Conservation (phyloP, 2,329 filamentous ascomycete species). For the Zasmidium angulare region DNA sequence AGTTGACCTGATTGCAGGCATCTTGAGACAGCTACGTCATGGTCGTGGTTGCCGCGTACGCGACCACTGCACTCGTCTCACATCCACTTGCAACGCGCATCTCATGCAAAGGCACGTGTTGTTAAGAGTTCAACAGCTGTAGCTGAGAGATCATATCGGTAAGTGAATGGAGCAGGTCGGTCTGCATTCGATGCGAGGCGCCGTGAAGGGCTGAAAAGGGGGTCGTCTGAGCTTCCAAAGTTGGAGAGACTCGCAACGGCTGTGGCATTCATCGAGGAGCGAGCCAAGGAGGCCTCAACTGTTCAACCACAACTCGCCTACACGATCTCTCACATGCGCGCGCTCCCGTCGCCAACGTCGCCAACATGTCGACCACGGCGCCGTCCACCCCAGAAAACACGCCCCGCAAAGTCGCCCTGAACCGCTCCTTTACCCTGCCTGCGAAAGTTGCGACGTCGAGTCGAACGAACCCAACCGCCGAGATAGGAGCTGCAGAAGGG, state of each 20-base stretch:
- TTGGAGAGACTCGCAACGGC: background rate
- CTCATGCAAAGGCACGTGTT: background rate
- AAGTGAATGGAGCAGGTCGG: background rate
- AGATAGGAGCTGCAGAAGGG: conserved; percentile 39
- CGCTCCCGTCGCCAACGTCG: conserved; percentile 2
- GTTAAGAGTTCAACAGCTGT: background rate
- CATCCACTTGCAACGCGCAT: background rate
- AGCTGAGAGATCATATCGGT: background rate
- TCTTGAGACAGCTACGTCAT: background rate
- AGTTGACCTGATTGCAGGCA: background rate
- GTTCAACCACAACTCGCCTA: background rate
- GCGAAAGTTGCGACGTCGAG: conserved; percentile 34
- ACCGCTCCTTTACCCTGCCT: conserved; percentile 52
- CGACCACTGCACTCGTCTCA: background rate
- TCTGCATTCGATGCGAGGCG: background rate
- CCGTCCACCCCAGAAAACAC: conserved; percentile 31
- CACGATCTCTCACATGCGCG: conserved; percentile 1
- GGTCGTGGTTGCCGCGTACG: background rate
- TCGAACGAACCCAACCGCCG: conserved; percentile 32
- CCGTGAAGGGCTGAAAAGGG: background rate
- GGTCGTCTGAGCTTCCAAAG: background rate
- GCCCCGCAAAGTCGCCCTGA: conserved; percentile 27
- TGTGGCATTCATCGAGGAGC: background rate
- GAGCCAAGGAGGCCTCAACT: background rate
- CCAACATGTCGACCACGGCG: conserved; percentile 25